Base-by-base conservation (phyloP, 2,329 filamentous ascomycete genomes). In the Fusarium foetens region DNA sequence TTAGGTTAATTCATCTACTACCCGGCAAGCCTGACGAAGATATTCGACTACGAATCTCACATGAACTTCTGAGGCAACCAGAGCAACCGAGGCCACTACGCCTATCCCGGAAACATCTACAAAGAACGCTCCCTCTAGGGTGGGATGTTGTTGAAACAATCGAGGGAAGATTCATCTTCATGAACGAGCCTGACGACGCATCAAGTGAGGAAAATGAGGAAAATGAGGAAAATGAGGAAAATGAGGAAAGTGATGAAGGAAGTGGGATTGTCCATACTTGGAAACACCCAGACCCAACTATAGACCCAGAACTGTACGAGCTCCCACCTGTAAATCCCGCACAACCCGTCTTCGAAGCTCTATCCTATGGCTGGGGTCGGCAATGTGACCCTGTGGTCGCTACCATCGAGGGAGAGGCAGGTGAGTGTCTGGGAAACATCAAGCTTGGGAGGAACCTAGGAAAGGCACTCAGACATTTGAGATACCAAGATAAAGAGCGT, bases 351-450 rank as follows among this genome's bases (percentile, higher is more conserved):
- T 52, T 52, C 6, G 49, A 52, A 27, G 49, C 49, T 38, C 23
- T 52, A 12, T 52, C 49, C 23, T 36, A 52, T n/a, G 49, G 3
- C 33, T 52, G 33, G 49, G 49, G 49, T 4, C 4, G 4, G 4
- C 23, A 52, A 6, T 4, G 7, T 8, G 13, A 16, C 13, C 19
- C 23, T 16, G 17, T 36, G 5, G 9, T 12, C 4, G 33, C 49
- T 25, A 12, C 19, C 2, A 1, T 38, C 3, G 17, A 52, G 10
- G 19, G 49, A 17, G 0, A 8, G 10, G 9, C 0, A 16, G 9
- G 49, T 0, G 19, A 36, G 7, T 12, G 0, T 16, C 13, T 52
- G 6, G 33, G 49, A 36, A 36, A 1, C 8, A 52, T 27, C 1
- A 36, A 36, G 7, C 19, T 52, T 16, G 49, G 49, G 2, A 8